Evolutionary conservation across 805 yeast species (phyloP).

Genomic region (Barnettozyma sucrosica): DNA sequence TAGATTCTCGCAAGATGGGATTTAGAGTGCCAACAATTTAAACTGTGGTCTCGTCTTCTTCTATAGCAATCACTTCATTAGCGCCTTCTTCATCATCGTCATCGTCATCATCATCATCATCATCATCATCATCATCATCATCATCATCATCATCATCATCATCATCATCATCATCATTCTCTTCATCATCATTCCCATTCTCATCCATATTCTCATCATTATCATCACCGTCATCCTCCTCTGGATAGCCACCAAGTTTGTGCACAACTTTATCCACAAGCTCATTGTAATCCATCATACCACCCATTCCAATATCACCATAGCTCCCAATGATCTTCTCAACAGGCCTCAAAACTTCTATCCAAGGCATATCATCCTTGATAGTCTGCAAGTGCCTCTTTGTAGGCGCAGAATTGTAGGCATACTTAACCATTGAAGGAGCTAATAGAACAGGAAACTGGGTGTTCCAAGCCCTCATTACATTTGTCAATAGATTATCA

Average conservation of each 20-base stretch:
- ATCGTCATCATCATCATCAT: conserved; percentile 11
- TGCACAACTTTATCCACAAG: conserved; percentile 79
- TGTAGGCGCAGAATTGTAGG: conserved; percentile 85
- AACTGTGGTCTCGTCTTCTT: conserved; percentile 12
- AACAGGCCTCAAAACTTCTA: conserved; percentile 87
- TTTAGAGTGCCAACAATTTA: background rate
- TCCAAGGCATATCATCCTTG: conserved; percentile 91
- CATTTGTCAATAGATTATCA: conserved; percentile 86
- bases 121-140: conserved; percentile 15
- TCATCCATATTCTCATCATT: conserved; percentile 41
- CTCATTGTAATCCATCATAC: conserved; percentile 97
- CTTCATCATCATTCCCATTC: conserved; percentile 36
- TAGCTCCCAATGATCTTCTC: conserved; percentile 89
- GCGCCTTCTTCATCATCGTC: conserved; percentile 13
- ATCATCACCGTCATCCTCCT: conserved; percentile 44
- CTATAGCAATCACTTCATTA: conserved; percentile 21
- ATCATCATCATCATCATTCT: conserved; percentile 25
- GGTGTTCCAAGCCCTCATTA: conserved; percentile 93
- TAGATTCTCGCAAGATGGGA: background rate
- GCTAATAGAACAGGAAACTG: conserved; percentile 84
- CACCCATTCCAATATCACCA: conserved; percentile 99
- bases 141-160: conserved; percentile 14
- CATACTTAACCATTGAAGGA: conserved; percentile 93
- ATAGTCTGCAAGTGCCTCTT: conserved; percentile 73
- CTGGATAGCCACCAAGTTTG: conserved; percentile 60